Conservation (phyloP, 768 basidiomycete genomes). For the Psilocybe azurescens region DNA sequence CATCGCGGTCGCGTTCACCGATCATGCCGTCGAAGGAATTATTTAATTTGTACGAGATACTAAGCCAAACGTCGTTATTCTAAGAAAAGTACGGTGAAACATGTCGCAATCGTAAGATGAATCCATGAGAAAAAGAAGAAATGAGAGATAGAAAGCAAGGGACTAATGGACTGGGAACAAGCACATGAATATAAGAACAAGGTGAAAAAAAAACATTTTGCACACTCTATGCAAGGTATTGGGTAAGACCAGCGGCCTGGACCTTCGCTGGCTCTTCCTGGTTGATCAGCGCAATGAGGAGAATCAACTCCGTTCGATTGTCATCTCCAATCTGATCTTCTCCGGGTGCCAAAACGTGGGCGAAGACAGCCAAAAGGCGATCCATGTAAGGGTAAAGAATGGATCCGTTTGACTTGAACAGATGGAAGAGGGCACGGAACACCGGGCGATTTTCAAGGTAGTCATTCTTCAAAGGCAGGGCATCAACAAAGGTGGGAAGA, state of each 20-base stretch:
- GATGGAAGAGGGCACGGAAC: conserved; percentile 87
- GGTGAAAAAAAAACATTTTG: conserved; percentile 15
- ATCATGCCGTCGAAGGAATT: background rate
- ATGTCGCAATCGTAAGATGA: conserved; percentile 23
- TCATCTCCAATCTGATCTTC: conserved; percentile 84
- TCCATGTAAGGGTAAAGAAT: conserved; percentile 80
- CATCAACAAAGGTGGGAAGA: conserved; percentile 80
- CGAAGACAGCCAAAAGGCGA: conserved; percentile 78
- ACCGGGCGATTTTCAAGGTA: conserved; percentile 88
- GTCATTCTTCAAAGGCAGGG: conserved; percentile 89
- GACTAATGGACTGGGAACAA: conserved; percentile 14
- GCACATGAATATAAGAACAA: conserved; percentile 11
- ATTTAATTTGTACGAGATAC: conserved; percentile 14
- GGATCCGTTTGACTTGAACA: conserved; percentile 80
- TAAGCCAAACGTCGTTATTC: conserved; percentile 27
- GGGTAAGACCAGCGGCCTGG: conserved; percentile 74
- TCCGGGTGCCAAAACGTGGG: conserved; percentile 79
- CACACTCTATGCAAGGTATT: conserved; percentile 50
- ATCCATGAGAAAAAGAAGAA: conserved; percentile 20
- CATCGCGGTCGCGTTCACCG: conserved; percentile 15
- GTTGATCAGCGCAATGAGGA: conserved; percentile 75
- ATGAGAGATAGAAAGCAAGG: conserved; percentile 21
- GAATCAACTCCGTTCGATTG: conserved; percentile 75
- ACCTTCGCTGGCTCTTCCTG: conserved; percentile 78
- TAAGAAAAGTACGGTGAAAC: conserved; percentile 28